These are phyloP conservation scores for Ceratocystis huliohia DNA, from an alignment of 2,329 filamentous ascomycete genomes.

Conservation along the genomic window DNA sequence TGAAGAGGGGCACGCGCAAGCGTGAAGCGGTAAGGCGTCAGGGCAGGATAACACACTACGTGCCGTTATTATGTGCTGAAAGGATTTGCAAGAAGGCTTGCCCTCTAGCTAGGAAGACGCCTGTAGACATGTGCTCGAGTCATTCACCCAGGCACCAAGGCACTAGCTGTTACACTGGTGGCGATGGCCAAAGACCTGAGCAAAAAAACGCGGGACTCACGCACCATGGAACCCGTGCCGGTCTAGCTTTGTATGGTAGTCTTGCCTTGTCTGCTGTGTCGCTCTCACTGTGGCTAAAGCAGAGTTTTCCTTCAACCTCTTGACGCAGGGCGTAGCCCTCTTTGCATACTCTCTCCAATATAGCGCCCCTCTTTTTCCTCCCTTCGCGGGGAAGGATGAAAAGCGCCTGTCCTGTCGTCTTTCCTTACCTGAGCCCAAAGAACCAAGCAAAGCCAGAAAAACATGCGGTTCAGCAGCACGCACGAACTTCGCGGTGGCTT, in stretches of 20 bases:
- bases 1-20: too few species aligned
- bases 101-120: too few species aligned
- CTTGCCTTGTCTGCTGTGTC: not conserved
- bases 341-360: too few species aligned
- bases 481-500: not conserved
- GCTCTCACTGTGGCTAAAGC: not conserved
- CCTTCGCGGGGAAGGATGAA: not conserved
- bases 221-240: constrained; percentile 3
- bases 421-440: not conserved
- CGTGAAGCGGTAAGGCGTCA: not conserved
- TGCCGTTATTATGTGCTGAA: not conserved
- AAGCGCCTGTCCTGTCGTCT: not conserved
- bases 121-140: too few species aligned
- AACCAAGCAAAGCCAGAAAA: not conserved
- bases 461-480: not conserved
- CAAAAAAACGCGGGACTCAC: not conserved
- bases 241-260: not conserved
- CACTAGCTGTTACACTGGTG: not conserved
- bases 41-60: not conserved
- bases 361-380: not conserved
- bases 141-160: too few species aligned
- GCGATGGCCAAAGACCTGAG: not conserved
- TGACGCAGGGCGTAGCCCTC: not conserved
- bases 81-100: not conserved
- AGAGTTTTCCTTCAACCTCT: not conserved